Percentiles rank a stretch among this genome's conserved stretches.
Evolutionary conservation across 148 eudicot genomes (phyloP).

Genomic region (Rhododendron kiyosumense): DNA sequence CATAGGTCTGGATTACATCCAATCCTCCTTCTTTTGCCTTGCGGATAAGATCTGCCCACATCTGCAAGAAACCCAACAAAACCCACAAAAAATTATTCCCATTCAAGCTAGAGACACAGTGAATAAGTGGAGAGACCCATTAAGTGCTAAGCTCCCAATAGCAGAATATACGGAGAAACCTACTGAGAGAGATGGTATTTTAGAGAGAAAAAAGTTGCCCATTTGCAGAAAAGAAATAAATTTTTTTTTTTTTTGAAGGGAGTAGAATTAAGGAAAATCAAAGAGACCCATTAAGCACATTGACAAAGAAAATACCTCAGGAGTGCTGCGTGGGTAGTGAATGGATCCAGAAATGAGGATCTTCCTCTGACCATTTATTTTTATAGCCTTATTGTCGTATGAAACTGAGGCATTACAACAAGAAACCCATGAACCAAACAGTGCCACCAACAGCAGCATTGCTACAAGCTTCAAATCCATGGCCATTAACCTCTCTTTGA

Average conservation of each 20-base stretch:
- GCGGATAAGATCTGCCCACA: conserved; percentile 95
- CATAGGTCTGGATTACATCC: conserved; percentile 91
- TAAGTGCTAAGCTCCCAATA: not conserved
- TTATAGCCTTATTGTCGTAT: conserved; percentile 64
- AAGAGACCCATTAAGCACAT: not conserved
- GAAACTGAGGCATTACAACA: conserved; percentile 51
- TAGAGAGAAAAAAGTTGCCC: conserved; percentile 1
- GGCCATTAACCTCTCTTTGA: conserved; percentile 10
- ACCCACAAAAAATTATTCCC: not conserved
- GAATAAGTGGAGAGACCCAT: not conserved
- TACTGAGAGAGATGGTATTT: conserved; percentile 1
- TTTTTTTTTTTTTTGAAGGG: not conserved
- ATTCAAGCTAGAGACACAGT: not conserved
- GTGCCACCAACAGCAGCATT: conserved; percentile 32
- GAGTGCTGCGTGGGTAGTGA: conserved; percentile 92
- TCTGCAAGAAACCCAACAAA: conserved; percentile 34
- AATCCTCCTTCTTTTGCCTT: conserved; percentile 91
- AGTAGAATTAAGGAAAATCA: not conserved
- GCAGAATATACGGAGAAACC: not conserved
- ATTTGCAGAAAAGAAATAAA: not conserved
- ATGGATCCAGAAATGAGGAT: conserved; percentile 94
- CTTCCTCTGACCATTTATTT: conserved; percentile 68
- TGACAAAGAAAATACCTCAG: conserved; percentile 51
- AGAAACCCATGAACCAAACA: conserved; percentile 29
- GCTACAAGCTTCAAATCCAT: conserved; percentile 29